A percentile compares a stretch with the other conserved stretches of the same genome.
phyloP scores from a whole-genome alignment of 2,329 filamentous ascomycete species.

The Fusarium sp. region DNA sequence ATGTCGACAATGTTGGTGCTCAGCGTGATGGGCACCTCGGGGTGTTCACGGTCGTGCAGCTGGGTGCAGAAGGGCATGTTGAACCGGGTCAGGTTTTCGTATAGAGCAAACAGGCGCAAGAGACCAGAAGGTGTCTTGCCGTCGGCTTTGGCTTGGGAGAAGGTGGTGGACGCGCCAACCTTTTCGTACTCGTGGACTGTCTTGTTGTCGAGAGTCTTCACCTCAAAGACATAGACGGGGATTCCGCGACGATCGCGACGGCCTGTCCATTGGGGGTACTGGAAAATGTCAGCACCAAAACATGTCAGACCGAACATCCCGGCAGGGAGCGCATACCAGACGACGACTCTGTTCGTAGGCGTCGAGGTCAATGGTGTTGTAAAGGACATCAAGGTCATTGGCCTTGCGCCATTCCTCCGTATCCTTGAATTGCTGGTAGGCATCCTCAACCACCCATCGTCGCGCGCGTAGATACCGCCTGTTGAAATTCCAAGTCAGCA shows the following conservation, averaged over 20 bases:
- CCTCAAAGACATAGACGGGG: slow-evolving; percentile 91
- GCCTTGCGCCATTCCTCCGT: slow-evolving; percentile 89
- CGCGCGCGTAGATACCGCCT: slow-evolving; percentile 90
- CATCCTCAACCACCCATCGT: slow-evolving; percentile 82
- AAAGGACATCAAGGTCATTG: slow-evolving; percentile 82
- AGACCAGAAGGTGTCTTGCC: slow-evolving; percentile 79
- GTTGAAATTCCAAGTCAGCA: slow-evolving; percentile 36
- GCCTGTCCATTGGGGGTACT: slow-evolving; percentile 97
- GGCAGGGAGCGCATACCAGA: slow-evolving; percentile 65
- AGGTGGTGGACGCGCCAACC: slow-evolving; percentile 65
- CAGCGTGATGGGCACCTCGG: slow-evolving; percentile 88
- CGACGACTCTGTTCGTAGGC: slow-evolving; percentile 84
- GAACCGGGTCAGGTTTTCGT: slow-evolving; percentile 92
- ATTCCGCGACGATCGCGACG: slow-evolving; percentile 91
- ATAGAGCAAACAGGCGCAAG: slow-evolving; percentile 89
- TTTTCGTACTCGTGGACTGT: slow-evolving; percentile 84
- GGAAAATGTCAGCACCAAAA: slow-evolving; percentile 22
- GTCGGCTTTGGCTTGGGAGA: slow-evolving; percentile 72
- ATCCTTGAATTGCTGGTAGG: slow-evolving; percentile 85
- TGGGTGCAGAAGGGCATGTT: slow-evolving; percentile 86
- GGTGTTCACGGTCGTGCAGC: slow-evolving; percentile 76
- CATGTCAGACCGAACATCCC: neutral
- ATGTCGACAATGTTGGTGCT: slow-evolving; percentile 97
- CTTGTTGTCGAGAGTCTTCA: slow-evolving; percentile 85
- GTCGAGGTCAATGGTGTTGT: slow-evolving; percentile 86